Evolutionary conservation across 306 rosid genomes (phyloP).

Genomic region (Prunus mongolica): DNA sequence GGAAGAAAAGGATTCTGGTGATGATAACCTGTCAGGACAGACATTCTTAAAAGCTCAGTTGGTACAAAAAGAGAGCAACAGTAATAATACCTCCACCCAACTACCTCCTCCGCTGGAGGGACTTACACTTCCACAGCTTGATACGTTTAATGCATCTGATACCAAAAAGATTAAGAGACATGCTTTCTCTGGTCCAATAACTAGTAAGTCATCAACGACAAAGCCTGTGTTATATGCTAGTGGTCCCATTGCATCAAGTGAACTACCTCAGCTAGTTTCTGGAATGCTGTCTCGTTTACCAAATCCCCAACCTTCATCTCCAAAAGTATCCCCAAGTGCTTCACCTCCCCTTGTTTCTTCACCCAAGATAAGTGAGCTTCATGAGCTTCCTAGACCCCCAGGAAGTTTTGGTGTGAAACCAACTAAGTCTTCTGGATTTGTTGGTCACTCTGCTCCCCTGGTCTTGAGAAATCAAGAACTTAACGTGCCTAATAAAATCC

Average conservation of each 20-base stretch:
- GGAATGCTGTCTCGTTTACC: constrained; percentile 50
- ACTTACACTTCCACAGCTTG: constrained; percentile 44
- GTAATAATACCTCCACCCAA: constrained; percentile 34
- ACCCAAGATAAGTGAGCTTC: constrained; percentile 82
- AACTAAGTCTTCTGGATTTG: constrained; percentile 38
- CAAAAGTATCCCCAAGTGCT: constrained; percentile 65
- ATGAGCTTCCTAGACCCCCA: constrained; percentile 96
- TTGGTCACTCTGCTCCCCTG: constrained; percentile 78
- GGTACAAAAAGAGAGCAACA: constrained; percentile 49
- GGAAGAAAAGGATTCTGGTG: constrained; percentile 52
- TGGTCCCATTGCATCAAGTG: constrained; percentile 34
- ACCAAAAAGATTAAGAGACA: constrained; percentile 48
- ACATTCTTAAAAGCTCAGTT: constrained; percentile 35
- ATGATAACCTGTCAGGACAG: constrained; percentile 39
- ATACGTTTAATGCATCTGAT: constrained; percentile 42
- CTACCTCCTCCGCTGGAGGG: constrained; percentile 74
- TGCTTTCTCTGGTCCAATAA: constrained; percentile 75
- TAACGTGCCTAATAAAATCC: constrained; percentile 34
- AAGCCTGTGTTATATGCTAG: constrained; percentile 42
- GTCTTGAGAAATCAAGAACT: constrained; percentile 56
- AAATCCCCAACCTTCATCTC: constrained; percentile 69
- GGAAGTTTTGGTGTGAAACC: constrained; percentile 42
- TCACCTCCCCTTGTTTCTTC: constrained; percentile 76
- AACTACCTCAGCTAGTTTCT: constrained; percentile 37
- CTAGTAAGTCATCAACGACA: constrained; percentile 49